A percentile compares a stretch with the other conserved stretches of the same genome.
These are phyloP conservation scores for Symbiotaphrina buchneri DNA, from an alignment of 495 filamentous ascomycete genomes.

Conservation along the genomic window DNA sequence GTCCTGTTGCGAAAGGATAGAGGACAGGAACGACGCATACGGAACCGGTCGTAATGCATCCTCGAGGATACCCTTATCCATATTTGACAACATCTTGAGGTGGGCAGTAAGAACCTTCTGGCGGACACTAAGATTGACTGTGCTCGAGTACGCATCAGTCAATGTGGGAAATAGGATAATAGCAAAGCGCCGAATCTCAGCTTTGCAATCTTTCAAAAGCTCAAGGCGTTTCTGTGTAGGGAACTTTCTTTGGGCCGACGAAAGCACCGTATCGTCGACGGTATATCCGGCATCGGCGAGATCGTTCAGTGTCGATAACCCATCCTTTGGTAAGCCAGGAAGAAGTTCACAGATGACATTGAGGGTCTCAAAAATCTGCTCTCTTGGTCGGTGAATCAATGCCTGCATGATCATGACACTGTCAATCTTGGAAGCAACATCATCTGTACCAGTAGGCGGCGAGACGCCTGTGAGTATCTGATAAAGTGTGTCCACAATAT, in stretches of 20 bases:
- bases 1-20: slow-evolving; percentile 91
- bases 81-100: slow-evolving; percentile 93
- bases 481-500: slow-evolving; percentile 92
- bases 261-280: slow-evolving; percentile 13
- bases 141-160: slow-evolving; percentile 94
- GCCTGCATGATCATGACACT: slow-evolving; percentile 98
- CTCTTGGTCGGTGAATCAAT: slow-evolving; percentile 84
- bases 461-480: slow-evolving; percentile 96
- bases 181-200: slow-evolving; percentile 76
- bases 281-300: slow-evolving; percentile 23
- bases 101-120: slow-evolving; percentile 91
- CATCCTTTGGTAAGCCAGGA: slow-evolving; percentile 34
- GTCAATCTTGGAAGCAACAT: slow-evolving; percentile 75
- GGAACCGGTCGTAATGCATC: slow-evolving; percentile 78
- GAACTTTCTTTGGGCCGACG: slow-evolving; percentile 23
- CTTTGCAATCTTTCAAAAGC: slow-evolving; percentile 55
- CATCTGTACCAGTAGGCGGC: slow-evolving; percentile 56
- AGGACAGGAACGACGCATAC: slow-evolving; percentile 91
- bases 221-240: slow-evolving; percentile 58
- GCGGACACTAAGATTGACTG: slow-evolving; percentile 92
- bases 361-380: slow-evolving; percentile 91
- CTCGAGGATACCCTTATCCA: slow-evolving; percentile 61
- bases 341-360: slow-evolving; percentile 96
- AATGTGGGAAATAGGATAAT: slow-evolving; percentile 90
- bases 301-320: slow-evolving; percentile 27